phyloP scores from a whole-genome alignment of 768 basidiomycete species.

The Strobilomyces dryophilus region DNA sequence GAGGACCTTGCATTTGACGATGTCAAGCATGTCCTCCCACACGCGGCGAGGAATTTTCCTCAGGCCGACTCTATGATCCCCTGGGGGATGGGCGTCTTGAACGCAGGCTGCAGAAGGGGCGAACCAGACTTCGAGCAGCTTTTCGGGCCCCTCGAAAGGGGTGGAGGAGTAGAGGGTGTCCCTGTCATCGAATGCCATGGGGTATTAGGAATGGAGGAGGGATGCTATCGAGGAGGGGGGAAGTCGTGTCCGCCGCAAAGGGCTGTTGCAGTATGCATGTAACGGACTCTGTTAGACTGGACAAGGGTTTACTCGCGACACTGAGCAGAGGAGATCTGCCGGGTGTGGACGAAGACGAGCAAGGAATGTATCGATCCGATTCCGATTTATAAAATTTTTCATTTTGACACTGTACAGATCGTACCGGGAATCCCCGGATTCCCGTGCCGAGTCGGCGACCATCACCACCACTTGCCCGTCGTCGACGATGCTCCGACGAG shows the following conservation, averaged over 20 bases:
- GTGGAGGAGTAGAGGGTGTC: constrained; percentile 30
- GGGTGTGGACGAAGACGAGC: constrained; percentile 16
- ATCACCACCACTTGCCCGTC: no score
- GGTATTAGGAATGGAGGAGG: constrained; percentile 13
- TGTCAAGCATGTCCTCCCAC: constrained; percentile 97
- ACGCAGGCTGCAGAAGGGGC: constrained; percentile 67
- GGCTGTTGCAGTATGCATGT: constrained; percentile 44
- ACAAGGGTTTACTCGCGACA: constrained; percentile 12
- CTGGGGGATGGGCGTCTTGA: constrained; percentile 38
- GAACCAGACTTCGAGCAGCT: constrained; percentile 97
- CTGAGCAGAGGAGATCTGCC: constrained; percentile 14
- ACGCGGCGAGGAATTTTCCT: constrained; percentile 66
- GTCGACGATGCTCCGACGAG: no score
- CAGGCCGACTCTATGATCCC: constrained; percentile 60
- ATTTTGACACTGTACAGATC: constrained; percentile 26
- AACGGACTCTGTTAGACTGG: constrained; percentile 19
- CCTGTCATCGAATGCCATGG: constrained; percentile 26
- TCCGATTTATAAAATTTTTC: no score
- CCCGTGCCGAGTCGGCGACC: not conserved
- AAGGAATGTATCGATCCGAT: no score
- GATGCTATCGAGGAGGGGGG: constrained; percentile 46
- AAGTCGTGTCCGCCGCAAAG: constrained; percentile 34
- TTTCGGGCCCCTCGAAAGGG: constrained; percentile 92
- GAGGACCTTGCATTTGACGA: constrained; percentile 95
- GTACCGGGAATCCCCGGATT: constrained; percentile 11